Base-by-base conservation (phyloP, 2,329 filamentous ascomycete species). In the Colletotrichum sp. region DNA sequence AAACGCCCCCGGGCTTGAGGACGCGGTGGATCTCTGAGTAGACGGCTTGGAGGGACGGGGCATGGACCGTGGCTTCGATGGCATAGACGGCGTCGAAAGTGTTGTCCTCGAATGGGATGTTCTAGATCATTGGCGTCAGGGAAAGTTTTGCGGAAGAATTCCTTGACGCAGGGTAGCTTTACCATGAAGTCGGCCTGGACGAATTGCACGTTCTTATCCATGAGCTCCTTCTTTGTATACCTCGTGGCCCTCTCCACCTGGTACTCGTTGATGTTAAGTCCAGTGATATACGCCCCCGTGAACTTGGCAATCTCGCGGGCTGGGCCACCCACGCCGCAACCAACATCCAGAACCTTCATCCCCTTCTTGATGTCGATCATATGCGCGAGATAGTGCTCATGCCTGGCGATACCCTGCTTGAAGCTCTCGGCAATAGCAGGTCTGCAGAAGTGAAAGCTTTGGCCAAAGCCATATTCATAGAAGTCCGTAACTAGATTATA, bases 231-330 rank as follows among this genome's bases (percentile, higher is more conserved):
- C 77, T 90, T 86, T 4, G 96, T 95, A 83, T 98, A 98, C 71
- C 90, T 89, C 16, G 93, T 96, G n/a, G 96, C 96, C 79, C 97
- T 95, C 84, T 98, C 92, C 79, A 99, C 98, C 88, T 99, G 97
- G 89, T 99, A 99, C 88, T 98, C 95, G 86, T 99, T 99, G 64
- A 98, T 99, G 92, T 99, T 99, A 84, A 99, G 88, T 58, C 97
- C 97, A 28, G 95, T 94, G 78, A 99, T 91, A 81, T 98, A 95
- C 80, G 92, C 94, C 77, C 95, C 96, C 13, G 95, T 94, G 88
- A 99, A 99, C 87, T 98, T 98, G 87, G 95, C 95, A 81, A 99
- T 99, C 88, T 99, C 96, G 77, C 96, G 92, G 8, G 96, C 97
- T 26, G 97, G 97, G 63, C 97, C 97, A 81, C 97, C 97, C 71